A percentile compares a stretch with the other conserved stretches of the same genome.
These are phyloP conservation scores for Collybia sordida DNA, from an alignment of 768 basidiomycete species.

Conservation along the genomic window DNA sequence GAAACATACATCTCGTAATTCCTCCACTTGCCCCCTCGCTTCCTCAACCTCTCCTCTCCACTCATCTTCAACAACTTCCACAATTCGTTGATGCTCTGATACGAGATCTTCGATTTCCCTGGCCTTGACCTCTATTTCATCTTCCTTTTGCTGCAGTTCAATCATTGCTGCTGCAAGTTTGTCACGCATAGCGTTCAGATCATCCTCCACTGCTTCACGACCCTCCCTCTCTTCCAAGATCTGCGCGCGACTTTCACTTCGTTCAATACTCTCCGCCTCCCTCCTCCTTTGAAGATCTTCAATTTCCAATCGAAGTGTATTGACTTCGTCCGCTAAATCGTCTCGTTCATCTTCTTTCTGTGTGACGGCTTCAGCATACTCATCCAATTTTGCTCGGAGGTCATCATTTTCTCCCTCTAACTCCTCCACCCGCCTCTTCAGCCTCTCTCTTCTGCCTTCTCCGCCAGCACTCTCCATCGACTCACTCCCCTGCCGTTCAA, in stretches of 20 bases:
- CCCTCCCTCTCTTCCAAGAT: conserved; percentile 72
- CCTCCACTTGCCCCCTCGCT: conserved; percentile 73
- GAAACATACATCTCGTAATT: conserved; percentile 65
- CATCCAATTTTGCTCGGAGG: conserved; percentile 55
- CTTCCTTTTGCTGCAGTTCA: conserved; percentile 83
- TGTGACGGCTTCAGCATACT: conserved; percentile 53
- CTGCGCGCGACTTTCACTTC: conserved; percentile 72
- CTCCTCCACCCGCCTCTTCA: conserved; percentile 52
- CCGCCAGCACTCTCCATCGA: conserved; percentile 37
- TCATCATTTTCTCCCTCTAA: conserved; percentile 66
- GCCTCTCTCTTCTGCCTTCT: conserved; percentile 37
- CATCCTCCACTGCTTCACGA: conserved; percentile 77
- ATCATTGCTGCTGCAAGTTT: conserved; percentile 78
- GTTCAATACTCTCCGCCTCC: conserved; percentile 63
- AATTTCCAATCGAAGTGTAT: conserved; percentile 60
- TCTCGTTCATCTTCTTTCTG: conserved; percentile 72
- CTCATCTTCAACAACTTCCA: conserved; percentile 74
- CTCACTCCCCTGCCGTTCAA: conserved; percentile 54
- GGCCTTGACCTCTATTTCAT: conserved; percentile 79
- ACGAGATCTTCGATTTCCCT: conserved; percentile 79
- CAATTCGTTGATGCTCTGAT: conserved; percentile 68
- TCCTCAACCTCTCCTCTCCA: conserved; percentile 91
- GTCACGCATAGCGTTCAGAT: conserved; percentile 71
- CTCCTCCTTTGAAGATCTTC: conserved; percentile 64
- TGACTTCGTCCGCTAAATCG: conserved; percentile 64